Conservation (phyloP, 2,329 filamentous ascomycete genomes). For the Calonectria pseudoreteaudii region DNA sequence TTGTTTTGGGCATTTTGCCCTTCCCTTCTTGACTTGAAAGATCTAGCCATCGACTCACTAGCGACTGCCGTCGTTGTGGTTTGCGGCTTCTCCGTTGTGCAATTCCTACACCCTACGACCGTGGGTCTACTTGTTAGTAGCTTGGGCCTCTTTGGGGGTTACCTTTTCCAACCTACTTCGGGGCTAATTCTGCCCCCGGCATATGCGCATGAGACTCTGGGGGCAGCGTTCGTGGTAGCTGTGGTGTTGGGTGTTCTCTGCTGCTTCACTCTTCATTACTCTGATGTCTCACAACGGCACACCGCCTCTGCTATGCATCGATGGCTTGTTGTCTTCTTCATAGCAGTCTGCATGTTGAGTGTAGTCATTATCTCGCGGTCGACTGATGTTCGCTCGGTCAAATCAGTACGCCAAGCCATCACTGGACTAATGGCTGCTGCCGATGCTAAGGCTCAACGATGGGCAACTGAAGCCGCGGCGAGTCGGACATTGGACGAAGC, state of each 20-base stretch:
- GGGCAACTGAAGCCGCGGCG: slow-evolving; percentile 33
- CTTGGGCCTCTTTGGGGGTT: slow-evolving; percentile 10
- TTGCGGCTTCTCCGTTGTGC: neutral
- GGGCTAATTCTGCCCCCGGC: slow-evolving; percentile 3
- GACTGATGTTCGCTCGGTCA: neutral
- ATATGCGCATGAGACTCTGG: slow-evolving; percentile 3
- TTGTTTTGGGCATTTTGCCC: slow-evolving; percentile 9
- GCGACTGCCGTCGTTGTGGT: neutral
- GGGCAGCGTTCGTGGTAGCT: neutral
- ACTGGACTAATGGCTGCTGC: slow-evolving; percentile 28
- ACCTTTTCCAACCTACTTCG: slow-evolving; percentile 8
- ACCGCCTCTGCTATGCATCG: neutral
- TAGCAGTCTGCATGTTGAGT: neutral
- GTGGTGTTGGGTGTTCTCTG: neutral
- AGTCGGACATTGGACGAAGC: slow-evolving; percentile 46
- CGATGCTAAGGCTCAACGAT: slow-evolving; percentile 16
- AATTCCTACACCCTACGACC: slow-evolving; percentile 1
- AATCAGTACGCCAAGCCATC: slow-evolving; percentile 22
- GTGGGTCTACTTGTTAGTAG: slow-evolving; percentile 9
- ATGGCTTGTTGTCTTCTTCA: neutral
- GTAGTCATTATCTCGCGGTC: slow-evolving; percentile 6
- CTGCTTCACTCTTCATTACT: neutral
- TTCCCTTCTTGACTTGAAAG: neutral
- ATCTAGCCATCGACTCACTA: slow-evolving; percentile 10
- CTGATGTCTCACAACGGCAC: neutral